Base-by-base conservation (phyloP, 2,329 filamentous ascomycete species). In the Fusarium sp. region DNA sequence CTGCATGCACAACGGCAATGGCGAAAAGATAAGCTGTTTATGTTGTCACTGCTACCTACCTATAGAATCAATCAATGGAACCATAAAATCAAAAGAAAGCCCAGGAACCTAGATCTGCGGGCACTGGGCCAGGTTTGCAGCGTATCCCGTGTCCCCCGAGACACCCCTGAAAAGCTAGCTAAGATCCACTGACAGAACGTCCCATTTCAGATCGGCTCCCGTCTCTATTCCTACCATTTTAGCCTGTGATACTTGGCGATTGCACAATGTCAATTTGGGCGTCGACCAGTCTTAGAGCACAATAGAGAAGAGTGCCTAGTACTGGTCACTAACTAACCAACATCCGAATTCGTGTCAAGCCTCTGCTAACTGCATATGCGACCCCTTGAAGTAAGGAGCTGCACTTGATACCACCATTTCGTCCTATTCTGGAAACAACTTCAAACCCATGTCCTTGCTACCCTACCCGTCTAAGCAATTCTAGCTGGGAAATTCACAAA, bases 371-470 rank as follows among this genome's bases (percentile, higher is more conserved):
- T 45, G 26, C 28, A 28, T 30, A 42, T 16, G 49, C 28, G 54
- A 20, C 53, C 49, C 62, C 52, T 50, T 50, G 51, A 64, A 53
- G 67, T 31, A 67, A 51, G 61, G 62, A 56, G 58, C 51, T 57
- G 42, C 52, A 58, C 37, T 65, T 55, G 20, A 57, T 62, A 42
- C 57, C 59, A 60, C 62, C 45, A 28, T 51, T 33, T 65, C 44
- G 30, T 16, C 65, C 60, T 46, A 42, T 65, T 62, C 37, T 34
- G 67, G 67, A 41, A 58, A 62, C 38, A 30, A 40, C 36, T 49
- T 64, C 50, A 40, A 40, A 70, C 69, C 71, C 72, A 67, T 72
- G 69, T 72, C 72, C 72, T 65, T 74, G 72, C 54, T 74, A 67
- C 62, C 65, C 54, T 74, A 67, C 62, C 65, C 67, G 58, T 47